Evolutionary conservation across 768 basidiomycete species (phyloP), one percentile per base, ranked within the genome.

Genomic region (Boletus sp.): DNA sequence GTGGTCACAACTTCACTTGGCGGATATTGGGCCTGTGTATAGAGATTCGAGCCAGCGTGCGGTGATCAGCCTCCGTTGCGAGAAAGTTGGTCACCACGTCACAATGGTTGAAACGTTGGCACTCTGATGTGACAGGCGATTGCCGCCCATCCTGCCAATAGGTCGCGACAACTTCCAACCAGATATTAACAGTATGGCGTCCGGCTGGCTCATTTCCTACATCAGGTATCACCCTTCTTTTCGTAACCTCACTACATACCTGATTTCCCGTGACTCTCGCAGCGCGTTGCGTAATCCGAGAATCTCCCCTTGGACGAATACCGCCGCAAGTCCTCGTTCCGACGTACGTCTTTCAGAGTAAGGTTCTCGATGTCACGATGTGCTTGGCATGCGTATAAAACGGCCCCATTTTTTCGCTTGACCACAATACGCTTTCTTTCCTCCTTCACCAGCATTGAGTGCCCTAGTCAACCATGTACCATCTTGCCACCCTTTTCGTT

Each of bases 401-500:
- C 1, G 38, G 35, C 5, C n/a, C 41, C 17, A n/a, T 29, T 19
- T 43, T 15, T 7, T 34, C 23, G 8, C 37, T 53, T 7, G 33
- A 45, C 34, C 29, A 3, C 37, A 53, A 13, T 19, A 27, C 37
- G 0, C 9, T 9, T 32, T 21, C 27, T 40, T 35, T 30, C 30
- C 32, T 44, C 30, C 17, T 21, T 17, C 30, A 27, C 34, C 7
- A 8, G 42, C 44, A 11, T 25, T 17, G 19, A 3, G 17, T 43
- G 7, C 37, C 17, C 47, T 33, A 10, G 2, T 53, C 41, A 48
- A 66, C 43, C 33, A 75, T 74, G 74, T 63, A 60, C 51, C 39
- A 37, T 60, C 50, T 64, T 27, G 33, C 63, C 38, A 48, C 57
- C 5, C 40, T 60, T n/a, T 10, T 67, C 45, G 38, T 57, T 39